Percentiles rank a stretch among this genome's conserved stretches.
Evolutionary conservation across 768 basidiomycete species (phyloP).

Genomic region (Xerocomus spinulosus): DNA sequence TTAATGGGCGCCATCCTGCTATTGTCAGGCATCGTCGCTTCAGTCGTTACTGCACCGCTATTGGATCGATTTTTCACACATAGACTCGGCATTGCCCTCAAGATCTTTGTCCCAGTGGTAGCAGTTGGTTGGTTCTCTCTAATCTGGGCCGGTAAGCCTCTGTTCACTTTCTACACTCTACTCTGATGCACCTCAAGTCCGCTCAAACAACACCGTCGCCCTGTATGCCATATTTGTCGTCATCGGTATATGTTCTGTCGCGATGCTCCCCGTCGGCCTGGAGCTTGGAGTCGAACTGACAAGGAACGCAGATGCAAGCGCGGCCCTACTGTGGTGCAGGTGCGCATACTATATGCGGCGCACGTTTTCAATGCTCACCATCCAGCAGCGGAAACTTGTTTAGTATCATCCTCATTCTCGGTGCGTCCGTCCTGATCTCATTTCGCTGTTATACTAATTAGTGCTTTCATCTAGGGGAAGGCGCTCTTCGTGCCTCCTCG

Average conservation of each 20-base stretch:
- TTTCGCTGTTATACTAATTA: not conserved
- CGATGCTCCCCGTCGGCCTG: conserved; percentile 69
- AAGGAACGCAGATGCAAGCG: conserved; percentile 71
- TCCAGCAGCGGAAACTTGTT: conserved; percentile 57
- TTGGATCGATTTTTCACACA: conserved; percentile 82
- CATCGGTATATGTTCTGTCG: conserved; percentile 60
- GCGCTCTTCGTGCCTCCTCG: conserved; percentile 60
- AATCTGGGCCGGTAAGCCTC: conserved; percentile 69
- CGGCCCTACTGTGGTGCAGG: conserved; percentile 74
- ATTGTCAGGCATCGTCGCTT: conserved; percentile 65
- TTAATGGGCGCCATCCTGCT: conserved; percentile 67
- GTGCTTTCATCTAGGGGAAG: conserved; percentile 42
- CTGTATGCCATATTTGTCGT: conserved; percentile 66
- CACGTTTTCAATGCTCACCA: not conserved
- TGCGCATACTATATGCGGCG: conserved; percentile 32
- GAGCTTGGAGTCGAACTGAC: conserved; percentile 81
- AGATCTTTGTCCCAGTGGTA: conserved; percentile 57
- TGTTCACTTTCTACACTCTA: not conserved
- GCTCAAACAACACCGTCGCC: conserved; percentile 52
- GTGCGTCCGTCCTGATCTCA: conserved; percentile 36
- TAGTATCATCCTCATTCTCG: conserved; percentile 56
- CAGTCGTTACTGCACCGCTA: conserved; percentile 64
- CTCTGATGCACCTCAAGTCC: conserved; percentile 40
- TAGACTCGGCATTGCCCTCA: conserved; percentile 56
- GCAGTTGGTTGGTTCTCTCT: conserved; percentile 64